A percentile compares a stretch with the other conserved stretches of the same genome.
Evolutionary conservation across 2,329 filamentous ascomycete species (phyloP).

Genomic region (Seiridium cupressi): DNA sequence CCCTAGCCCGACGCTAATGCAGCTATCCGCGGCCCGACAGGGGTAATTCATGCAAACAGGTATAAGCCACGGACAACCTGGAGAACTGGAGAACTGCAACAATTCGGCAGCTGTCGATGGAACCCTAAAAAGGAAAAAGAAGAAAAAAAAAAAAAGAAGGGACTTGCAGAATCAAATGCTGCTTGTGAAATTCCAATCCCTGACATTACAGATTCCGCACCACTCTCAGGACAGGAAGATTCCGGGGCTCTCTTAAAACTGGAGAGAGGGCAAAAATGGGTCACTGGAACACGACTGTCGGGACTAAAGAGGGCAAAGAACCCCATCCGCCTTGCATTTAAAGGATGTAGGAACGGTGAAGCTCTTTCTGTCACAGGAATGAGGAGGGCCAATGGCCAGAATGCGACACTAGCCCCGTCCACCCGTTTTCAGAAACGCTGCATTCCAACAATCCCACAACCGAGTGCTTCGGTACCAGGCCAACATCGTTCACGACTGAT

Average conservation of each 20-base stretch:
- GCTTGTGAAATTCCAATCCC: too few relatives aligned
- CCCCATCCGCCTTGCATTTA: too few relatives aligned
- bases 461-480: background rate
- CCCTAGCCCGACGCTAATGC: conserved; percentile 10
- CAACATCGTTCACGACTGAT: background rate
- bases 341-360: too few relatives aligned
- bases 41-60: conserved; percentile 1
- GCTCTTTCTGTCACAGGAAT: background rate
- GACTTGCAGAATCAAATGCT: too few relatives aligned
- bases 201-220: too few relatives aligned
- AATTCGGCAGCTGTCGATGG: background rate
- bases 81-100: background rate
- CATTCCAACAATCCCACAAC: conserved; percentile 2
- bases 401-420: background rate
- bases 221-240: too few relatives aligned
- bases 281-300: too few relatives aligned
- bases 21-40: conserved; percentile 7
- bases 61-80: background rate
- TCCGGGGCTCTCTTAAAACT: too few relatives aligned
- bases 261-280: too few relatives aligned
- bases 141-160: background rate
- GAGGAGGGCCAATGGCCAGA: background rate
- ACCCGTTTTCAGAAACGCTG: conserved; percentile 5
- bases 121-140: background rate
- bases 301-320: too few relatives aligned